These are phyloP conservation scores for Eucalyptus pauciflora DNA, from an alignment of 345 rosid species.

Conservation along the genomic window DNA sequence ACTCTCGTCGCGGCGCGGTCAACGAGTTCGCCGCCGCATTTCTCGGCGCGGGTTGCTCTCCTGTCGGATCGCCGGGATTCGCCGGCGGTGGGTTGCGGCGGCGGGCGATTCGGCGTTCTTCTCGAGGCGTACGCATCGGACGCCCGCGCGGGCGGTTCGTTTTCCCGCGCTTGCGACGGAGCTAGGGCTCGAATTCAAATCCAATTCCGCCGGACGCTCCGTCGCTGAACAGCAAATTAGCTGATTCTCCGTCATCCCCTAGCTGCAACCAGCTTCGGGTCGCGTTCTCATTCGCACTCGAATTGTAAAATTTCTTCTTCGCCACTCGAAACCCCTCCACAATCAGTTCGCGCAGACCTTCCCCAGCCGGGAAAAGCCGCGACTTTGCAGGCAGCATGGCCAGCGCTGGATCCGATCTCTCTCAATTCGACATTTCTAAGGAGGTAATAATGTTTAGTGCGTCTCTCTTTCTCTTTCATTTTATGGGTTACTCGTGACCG, in stretches of 20 bases:
- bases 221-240: neutral
- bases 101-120: neutral
- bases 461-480: neutral
- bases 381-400: constrained; percentile 30
- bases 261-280: neutral
- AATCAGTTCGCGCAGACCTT: neutral
- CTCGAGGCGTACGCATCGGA: neutral
- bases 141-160: neutral
- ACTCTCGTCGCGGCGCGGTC: neutral
- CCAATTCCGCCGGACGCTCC: neutral
- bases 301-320: neutral
- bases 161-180: neutral
- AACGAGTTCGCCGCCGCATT: neutral
- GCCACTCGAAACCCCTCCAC: neutral
- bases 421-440: constrained; percentile 59
- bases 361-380: neutral
- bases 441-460: constrained; percentile 22
- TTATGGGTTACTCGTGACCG: neutral
- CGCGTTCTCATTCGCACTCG: neutral
- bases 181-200: neutral
- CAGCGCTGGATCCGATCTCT: constrained; percentile 20
- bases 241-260: neutral
- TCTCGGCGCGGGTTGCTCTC: neutral
- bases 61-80: neutral
- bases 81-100: neutral